phyloP scores from a whole-genome alignment of 1,284 basidiomycete genomes.

The Kwoniella shivajii region DNA sequence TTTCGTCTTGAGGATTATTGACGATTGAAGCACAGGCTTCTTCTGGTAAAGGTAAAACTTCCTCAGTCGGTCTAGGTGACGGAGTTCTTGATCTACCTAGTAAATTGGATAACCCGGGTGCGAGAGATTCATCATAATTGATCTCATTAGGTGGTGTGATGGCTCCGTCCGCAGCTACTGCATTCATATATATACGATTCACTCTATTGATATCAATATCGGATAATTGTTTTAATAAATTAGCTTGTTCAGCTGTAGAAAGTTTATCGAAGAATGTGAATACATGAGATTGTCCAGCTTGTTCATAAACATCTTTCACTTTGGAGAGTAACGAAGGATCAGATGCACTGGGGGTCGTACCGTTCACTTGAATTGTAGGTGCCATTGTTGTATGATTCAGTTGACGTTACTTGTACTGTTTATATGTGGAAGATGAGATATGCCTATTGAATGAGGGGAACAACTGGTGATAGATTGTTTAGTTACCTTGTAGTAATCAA shows the following conservation, averaged over 20 bases:
- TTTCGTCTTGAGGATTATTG: slow-evolving; percentile 61
- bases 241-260: slow-evolving; percentile 64
- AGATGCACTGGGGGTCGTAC: neutral
- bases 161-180: slow-evolving; percentile 67
- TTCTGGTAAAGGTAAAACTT: slow-evolving; percentile 68
- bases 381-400: slow-evolving; percentile 1
- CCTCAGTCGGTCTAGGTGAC: slow-evolving; percentile 30
- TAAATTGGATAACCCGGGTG: slow-evolving; percentile 9
- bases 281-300: slow-evolving; percentile 85
- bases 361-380: slow-evolving; percentile 5
- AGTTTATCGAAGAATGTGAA: slow-evolving; percentile 84
- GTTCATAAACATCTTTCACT: slow-evolving; percentile 62
- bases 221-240: slow-evolving; percentile 73
- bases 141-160: slow-evolving; percentile 22
- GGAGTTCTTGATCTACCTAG: slow-evolving; percentile 38
- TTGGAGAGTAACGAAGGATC: slow-evolving; percentile 33
- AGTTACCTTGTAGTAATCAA: no score
- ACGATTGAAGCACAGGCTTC: slow-evolving; percentile 69
- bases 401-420: no score
- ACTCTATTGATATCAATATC: slow-evolving; percentile 86
- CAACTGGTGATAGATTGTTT: no score
- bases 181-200: slow-evolving; percentile 81
- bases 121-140: neutral
- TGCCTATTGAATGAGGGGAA: neutral
- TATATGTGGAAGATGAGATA: neutral